Evolutionary conservation across 1,139 yeast genomes (phyloP).

Genomic region (Debaryomyces sp.): DNA sequence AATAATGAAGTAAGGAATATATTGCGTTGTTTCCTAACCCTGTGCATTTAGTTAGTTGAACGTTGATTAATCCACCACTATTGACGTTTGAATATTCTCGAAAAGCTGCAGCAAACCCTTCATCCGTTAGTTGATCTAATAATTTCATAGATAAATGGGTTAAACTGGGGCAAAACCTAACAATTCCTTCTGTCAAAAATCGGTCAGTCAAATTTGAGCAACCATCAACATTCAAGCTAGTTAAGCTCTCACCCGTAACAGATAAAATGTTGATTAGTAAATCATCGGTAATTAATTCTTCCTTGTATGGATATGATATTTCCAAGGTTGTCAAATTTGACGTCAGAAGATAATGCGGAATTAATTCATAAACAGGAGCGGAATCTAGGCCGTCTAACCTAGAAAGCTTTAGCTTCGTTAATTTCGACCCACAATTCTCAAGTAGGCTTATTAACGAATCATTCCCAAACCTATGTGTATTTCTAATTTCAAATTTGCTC

Average conservation of each 20-base stretch:
- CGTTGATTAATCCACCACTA: slow-evolving; percentile 60
- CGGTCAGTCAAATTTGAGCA: slow-evolving; percentile 72
- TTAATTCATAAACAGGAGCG: slow-evolving; percentile 57
- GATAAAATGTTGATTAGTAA: slow-evolving; percentile 63
- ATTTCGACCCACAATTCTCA: slow-evolving; percentile 59
- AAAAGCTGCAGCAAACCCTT: slow-evolving; percentile 63
- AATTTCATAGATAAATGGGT: slow-evolving; percentile 54
- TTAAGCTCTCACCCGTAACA: slow-evolving; percentile 63
- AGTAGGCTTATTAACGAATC: slow-evolving; percentile 65
- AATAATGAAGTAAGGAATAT: slow-evolving; percentile 62
- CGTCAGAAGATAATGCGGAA: slow-evolving; percentile 61
- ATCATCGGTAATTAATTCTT: slow-evolving; percentile 74
- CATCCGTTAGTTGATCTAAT: slow-evolving; percentile 66
- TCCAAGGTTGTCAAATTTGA: slow-evolving; percentile 59
- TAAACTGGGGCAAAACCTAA: slow-evolving; percentile 57
- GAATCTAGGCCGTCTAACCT: slow-evolving; percentile 72
- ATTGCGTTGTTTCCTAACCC: slow-evolving; percentile 65
- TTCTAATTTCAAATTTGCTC: slow-evolving; percentile 59
- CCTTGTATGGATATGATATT: slow-evolving; percentile 66
- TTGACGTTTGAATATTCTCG: slow-evolving; percentile 43
- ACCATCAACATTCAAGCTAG: slow-evolving; percentile 65
- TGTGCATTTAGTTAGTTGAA: slow-evolving; percentile 69
- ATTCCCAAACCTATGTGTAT: slow-evolving; percentile 81
- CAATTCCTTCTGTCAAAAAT: slow-evolving; percentile 59
- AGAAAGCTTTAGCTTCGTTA: slow-evolving; percentile 54